Percentiles rank a stretch among this genome's conserved stretches.
Evolutionary conservation across 495 filamentous ascomycete species (phyloP).

Genomic region (Tuber aestivum): DNA sequence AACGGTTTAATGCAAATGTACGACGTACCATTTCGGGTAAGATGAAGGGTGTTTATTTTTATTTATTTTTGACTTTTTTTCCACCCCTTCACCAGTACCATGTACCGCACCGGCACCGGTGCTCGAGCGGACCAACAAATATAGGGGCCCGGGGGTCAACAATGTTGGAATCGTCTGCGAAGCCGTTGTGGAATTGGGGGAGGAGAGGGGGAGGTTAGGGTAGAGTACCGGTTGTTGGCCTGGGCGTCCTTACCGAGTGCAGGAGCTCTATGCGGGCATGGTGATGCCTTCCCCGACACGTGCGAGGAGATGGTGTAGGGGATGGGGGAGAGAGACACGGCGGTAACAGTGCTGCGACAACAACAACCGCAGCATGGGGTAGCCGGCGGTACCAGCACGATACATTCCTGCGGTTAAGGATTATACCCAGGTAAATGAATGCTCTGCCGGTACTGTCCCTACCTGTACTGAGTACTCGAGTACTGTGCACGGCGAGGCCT

Average conservation of each 20-base stretch:
- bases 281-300: slow-evolving; percentile 32
- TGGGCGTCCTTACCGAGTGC: slow-evolving; percentile 28
- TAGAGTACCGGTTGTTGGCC: slow-evolving; percentile 12
- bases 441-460: too few relatives aligned
- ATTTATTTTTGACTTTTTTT: too few relatives aligned
- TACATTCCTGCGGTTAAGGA: neutral
- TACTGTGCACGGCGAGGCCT: neutral
- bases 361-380: neutral
- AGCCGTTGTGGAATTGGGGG: slow-evolving; percentile 17
- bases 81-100: too few relatives aligned
- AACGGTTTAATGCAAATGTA: neutral
- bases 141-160: too few relatives aligned
- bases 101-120: too few relatives aligned
- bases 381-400: neutral
- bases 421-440: slow-evolving; percentile 5
- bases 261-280: slow-evolving; percentile 36
- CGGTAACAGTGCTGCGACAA: too few relatives aligned
- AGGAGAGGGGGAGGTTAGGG: neutral
- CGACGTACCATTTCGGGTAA: neutral
- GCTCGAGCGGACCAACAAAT: too few relatives aligned
- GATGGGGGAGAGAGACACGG: too few relatives aligned
- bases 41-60: too few relatives aligned
- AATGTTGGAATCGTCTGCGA: neutral
- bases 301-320: slow-evolving; percentile 13
- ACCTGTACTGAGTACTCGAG: too few relatives aligned